Evolutionary conservation across 495 filamentous ascomycete species (phyloP).

Genomic region (Cairneyella variabilis): DNA sequence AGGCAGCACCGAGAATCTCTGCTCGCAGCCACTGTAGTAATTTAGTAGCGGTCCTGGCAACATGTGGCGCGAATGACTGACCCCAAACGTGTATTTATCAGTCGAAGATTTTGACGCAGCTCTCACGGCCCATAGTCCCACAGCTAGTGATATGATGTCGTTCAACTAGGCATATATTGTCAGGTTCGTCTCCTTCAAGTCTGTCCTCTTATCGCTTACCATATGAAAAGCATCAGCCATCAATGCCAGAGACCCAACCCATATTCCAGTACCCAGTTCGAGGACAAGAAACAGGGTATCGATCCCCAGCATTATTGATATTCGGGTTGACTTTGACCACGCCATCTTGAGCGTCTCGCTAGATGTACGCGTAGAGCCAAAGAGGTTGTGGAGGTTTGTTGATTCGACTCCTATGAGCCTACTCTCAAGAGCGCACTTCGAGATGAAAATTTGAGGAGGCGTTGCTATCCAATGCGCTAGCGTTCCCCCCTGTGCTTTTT

Average conservation of each 20-base stretch:
- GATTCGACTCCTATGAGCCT: too few species aligned
- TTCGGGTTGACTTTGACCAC: constrained; percentile 88
- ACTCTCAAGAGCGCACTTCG: too few species aligned
- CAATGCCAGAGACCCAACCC: constrained; percentile 84
- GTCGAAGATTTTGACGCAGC: constrained; percentile 77
- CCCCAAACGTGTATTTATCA: constrained; percentile 89
- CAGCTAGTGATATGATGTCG: constrained; percentile 89
- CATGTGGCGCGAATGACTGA: constrained; percentile 40
- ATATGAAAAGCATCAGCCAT: constrained; percentile 98
- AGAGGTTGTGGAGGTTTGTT: too few species aligned
- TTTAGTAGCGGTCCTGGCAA: constrained; percentile 9
- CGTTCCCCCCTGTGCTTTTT: too few species aligned
- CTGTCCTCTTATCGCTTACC: constrained; percentile 47
- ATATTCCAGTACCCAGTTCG: constrained; percentile 80
- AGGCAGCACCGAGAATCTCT: constrained; percentile 92
- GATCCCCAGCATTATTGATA: constrained; percentile 86
- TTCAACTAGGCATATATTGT: constrained; percentile 59
- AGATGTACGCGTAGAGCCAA: neutral
- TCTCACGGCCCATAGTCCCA: constrained; percentile 93
- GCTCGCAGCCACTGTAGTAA: constrained; percentile 80
- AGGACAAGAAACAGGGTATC: constrained; percentile 86
- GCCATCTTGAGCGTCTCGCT: constrained; percentile 53
- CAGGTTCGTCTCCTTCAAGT: neutral
- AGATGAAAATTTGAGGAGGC: too few species aligned
- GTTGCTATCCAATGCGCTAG: too few species aligned